These are phyloP conservation scores for Debaryomyces prosopidis DNA, from an alignment of 805 yeast genomes.

Conservation along the genomic window DNA sequence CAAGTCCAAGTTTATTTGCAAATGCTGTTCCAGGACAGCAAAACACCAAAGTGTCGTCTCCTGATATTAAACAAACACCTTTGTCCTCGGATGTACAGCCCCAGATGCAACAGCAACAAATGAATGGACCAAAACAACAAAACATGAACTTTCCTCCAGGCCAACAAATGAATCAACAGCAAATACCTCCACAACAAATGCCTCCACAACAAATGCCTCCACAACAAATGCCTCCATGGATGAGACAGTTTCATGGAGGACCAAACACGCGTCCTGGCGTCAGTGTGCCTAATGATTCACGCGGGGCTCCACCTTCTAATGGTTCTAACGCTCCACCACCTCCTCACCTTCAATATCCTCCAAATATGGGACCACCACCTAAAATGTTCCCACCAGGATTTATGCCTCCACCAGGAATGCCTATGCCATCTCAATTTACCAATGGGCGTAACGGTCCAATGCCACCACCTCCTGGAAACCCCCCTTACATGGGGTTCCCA, in stretches of 20 bases:
- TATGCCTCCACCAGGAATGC: slow-evolving; percentile 23
- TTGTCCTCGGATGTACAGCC: not conserved
- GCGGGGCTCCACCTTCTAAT: slow-evolving; percentile 3
- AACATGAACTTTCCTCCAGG: not conserved
- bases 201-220: slow-evolving; percentile 23
- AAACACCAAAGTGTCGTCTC: not conserved
- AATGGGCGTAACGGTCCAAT: slow-evolving; percentile 5
- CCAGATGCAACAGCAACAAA: slow-evolving; percentile 2
- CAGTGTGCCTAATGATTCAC: slow-evolving; percentile 5
- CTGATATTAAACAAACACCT: not conserved
- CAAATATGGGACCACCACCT: slow-evolving; percentile 12
- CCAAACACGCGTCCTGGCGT: not conserved
- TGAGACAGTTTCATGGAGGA: slow-evolving; percentile 17
- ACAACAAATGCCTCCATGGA: slow-evolving; percentile 28
- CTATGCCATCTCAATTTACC: slow-evolving; percentile 16
- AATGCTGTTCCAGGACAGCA: not conserved
- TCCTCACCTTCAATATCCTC: slow-evolving; percentile 13
- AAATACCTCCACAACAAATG: slow-evolving; percentile 12
- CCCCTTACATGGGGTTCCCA: slow-evolving; percentile 14
- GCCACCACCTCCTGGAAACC: slow-evolving; percentile 10
- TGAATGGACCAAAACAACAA: slow-evolving; percentile 1
- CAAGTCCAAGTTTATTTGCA: not conserved
- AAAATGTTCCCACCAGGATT: slow-evolving; percentile 38
- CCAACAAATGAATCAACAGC: slow-evolving; percentile 15
- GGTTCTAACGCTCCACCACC: slow-evolving; percentile 8